Conservation (phyloP, 148 eudicot species). For the Oxyria digyna region DNA sequence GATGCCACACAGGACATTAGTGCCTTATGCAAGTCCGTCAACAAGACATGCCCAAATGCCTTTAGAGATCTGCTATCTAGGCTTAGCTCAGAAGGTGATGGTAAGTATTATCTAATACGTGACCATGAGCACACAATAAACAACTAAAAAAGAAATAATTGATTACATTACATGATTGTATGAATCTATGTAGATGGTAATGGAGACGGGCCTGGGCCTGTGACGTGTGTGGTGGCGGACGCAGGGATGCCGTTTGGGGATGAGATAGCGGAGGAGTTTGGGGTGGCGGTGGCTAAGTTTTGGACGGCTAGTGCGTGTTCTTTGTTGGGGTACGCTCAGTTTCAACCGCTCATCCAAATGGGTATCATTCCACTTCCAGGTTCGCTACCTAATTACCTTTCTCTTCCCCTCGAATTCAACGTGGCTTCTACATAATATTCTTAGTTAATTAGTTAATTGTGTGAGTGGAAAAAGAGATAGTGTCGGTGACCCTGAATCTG, state of each 20-base stretch:
- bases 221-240: conserved; percentile 28
- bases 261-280: conserved; percentile 27
- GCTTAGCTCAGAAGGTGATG: conserved; percentile 1
- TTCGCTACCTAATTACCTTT: too few relatives aligned
- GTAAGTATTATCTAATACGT: too few relatives aligned
- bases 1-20: conserved; percentile 23
- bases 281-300: conserved; percentile 18
- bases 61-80: conserved; percentile 20
- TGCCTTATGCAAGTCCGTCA: conserved; percentile 9
- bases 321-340: conserved; percentile 21
- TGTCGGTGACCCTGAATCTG: too few relatives aligned
- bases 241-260: conserved; percentile 20
- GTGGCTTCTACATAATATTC: too few relatives aligned
- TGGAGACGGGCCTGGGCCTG: conserved; percentile 13
- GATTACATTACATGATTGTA: too few relatives aligned
- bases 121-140: too few relatives aligned
- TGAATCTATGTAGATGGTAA: too few relatives aligned
- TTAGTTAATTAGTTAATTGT: too few relatives aligned
- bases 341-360: conserved; percentile 11
- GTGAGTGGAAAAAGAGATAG: too few relatives aligned
- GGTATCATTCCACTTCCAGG: conserved; percentile 33
- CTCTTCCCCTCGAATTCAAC: too few relatives aligned
- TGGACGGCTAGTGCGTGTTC: conserved; percentile 35
- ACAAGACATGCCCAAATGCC: conserved; percentile 8
- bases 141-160: too few relatives aligned